Conservation (phyloP, 2,329 filamentous ascomycete species). For the Fusarium globosum region DNA sequence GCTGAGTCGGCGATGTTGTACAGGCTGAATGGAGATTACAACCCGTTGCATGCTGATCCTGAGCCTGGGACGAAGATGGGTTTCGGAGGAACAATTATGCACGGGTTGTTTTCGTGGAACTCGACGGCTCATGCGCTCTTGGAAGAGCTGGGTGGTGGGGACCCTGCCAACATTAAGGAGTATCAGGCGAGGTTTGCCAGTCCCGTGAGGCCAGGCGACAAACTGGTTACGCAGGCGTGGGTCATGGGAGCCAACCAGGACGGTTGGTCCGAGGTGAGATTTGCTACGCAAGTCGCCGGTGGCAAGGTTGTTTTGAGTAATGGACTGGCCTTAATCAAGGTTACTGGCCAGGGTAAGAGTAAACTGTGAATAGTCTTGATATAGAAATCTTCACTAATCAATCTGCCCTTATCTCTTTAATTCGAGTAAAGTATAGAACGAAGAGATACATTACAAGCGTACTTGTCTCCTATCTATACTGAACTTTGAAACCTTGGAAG, state of each 20-base stretch:
- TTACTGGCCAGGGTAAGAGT: neutral
- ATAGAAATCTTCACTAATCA: neutral
- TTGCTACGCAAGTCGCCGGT: neutral
- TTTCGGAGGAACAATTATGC: slow-evolving; percentile 59
- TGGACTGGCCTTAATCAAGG: slow-evolving; percentile 9
- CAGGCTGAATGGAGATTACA: slow-evolving; percentile 60
- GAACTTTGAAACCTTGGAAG: rapidly evolving
- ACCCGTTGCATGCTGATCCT: slow-evolving; percentile 59
- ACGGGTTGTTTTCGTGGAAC: slow-evolving; percentile 61
- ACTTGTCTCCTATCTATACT: rapidly evolving
- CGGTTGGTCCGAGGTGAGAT: slow-evolving; percentile 8
- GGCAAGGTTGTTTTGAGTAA: slow-evolving; percentile 13
- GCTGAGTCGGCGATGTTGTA: slow-evolving; percentile 55
- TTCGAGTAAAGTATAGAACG: rapidly evolving
- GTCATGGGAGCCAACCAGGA: slow-evolving; percentile 39
- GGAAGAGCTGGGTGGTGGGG: slow-evolving; percentile 53
- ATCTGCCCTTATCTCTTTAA: rapidly evolving
- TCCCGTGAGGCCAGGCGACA: slow-evolving; percentile 60
- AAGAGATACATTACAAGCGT: rapidly evolving
- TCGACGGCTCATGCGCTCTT: slow-evolving; percentile 57
- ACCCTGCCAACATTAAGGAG: slow-evolving; percentile 54
- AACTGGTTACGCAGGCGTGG: slow-evolving; percentile 57
- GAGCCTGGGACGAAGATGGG: slow-evolving; percentile 55
- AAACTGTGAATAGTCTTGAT: neutral
- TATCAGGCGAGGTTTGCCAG: slow-evolving; percentile 59